These are phyloP conservation scores for Trichosanthes cucumerina DNA, from an alignment of 306 rosid species.

Conservation along the genomic window DNA sequence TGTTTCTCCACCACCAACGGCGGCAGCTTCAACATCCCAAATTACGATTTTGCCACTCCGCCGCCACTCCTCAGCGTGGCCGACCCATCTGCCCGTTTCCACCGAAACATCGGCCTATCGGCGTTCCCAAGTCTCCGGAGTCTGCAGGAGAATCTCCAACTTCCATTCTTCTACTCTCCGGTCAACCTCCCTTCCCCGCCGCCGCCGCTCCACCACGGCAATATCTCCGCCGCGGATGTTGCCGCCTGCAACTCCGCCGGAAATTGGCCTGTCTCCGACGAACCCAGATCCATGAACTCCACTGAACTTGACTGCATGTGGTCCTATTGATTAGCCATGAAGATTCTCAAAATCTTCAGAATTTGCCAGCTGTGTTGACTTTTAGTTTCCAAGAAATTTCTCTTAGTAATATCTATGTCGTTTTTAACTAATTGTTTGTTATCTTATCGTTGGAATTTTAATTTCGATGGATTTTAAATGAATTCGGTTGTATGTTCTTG, in stretches of 20 bases:
- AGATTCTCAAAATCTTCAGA: not conserved
- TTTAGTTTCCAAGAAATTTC: not conserved
- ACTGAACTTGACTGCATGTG: slow-evolving; percentile 84
- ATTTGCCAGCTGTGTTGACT: not conserved
- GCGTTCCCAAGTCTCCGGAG: slow-evolving; percentile 78
- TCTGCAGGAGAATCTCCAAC: slow-evolving; percentile 74
- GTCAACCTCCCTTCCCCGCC: slow-evolving; percentile 1
- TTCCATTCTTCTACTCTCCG: slow-evolving; percentile 41
- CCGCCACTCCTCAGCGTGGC: slow-evolving; percentile 13
- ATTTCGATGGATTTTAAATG: not conserved
- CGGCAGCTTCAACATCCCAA: slow-evolving; percentile 8
- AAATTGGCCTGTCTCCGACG: slow-evolving; percentile 35
- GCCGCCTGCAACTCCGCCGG: slow-evolving; percentile 18
- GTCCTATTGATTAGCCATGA: slow-evolving; percentile 29
- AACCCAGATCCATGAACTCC: slow-evolving; percentile 25
- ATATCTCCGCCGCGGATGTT: slow-evolving; percentile 13
- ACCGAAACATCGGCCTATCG: slow-evolving; percentile 40
- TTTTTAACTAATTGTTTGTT: not conserved
- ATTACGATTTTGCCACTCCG: slow-evolving; percentile 14
- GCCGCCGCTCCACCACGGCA: not conserved
- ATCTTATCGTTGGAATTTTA: not conserved
- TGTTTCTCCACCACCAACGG: slow-evolving; percentile 99
- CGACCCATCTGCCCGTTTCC: slow-evolving; percentile 33
- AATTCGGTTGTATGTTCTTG: not conserved
- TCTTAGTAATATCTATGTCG: not conserved